A percentile compares a stretch with the other conserved stretches of the same genome.
Evolutionary conservation across 2,329 filamentous ascomycete species (phyloP).

Genomic region (Talaromyces sp.): DNA sequence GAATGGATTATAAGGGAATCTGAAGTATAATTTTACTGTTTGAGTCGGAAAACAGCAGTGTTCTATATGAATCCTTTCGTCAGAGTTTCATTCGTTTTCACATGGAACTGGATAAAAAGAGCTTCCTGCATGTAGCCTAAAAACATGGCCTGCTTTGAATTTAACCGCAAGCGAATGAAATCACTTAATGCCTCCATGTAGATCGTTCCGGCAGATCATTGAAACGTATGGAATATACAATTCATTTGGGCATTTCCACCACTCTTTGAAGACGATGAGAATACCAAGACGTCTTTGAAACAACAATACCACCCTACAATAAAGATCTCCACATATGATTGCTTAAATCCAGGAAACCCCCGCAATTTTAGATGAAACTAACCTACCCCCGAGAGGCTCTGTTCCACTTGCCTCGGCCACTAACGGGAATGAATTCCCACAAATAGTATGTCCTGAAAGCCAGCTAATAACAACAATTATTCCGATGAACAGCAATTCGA

Average conservation of each 20-base stretch:
- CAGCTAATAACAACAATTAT: too few species aligned
- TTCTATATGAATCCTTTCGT: too few species aligned
- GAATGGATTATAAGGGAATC: background rate
- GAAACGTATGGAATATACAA: background rate
- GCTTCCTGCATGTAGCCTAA: too few species aligned
- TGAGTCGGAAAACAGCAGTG: background rate
- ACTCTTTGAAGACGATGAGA: background rate
- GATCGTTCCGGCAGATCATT: background rate
- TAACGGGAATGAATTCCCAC: background rate
- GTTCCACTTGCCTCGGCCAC: background rate
- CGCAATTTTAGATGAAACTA: background rate
- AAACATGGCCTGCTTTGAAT: background rate
- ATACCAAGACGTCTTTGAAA: background rate
- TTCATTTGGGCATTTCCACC: background rate
- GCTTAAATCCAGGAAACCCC: background rate
- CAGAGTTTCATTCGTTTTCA: too few species aligned
- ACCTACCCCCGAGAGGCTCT: background rate
- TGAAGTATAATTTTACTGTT: background rate
- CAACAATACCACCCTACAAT: background rate
- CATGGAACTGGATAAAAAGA: too few species aligned
- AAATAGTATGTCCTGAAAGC: background rate
- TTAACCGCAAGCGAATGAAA: background rate
- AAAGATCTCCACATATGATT: background rate
- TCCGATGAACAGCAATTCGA: too few species aligned
- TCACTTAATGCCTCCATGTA: too few species aligned